Evolutionary conservation across 176 grass and related monocot species (phyloP), one percentile per base, ranked within the genome.

Genomic region (Zea luxurians): DNA sequence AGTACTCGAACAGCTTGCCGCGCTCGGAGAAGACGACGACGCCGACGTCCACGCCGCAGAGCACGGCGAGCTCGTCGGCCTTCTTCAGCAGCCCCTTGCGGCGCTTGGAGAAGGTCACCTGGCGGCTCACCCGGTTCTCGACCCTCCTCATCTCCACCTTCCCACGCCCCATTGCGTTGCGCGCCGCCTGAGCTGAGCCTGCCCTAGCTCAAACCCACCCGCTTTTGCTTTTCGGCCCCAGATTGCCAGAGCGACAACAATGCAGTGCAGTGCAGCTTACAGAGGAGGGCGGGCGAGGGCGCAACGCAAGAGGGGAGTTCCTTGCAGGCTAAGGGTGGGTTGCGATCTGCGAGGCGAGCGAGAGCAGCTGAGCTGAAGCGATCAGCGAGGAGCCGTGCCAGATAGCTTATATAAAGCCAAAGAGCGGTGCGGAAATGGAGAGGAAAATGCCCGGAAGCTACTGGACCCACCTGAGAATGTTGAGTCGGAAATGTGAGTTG

Each of bases 101-200:
- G 58, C 89, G 75, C 89, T 91, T 91, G 41, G 63, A 75, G 85
- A 88, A 88, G 63, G 77, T 83, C 2, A 65, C 74, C 58, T 78
- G 74, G 2, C 89, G 78, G 20, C 37, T 72, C 34, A 80, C 73
- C 13, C 48, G n/a, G 62, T 91, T 85, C 40, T 79, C 64, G 53
- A 91, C 85, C 85, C 69, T 82, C 89, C 41, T 88, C 53, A 84
- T 13, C 63, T 88, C 76, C 15, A 88, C 79, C 71, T 75, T 88
- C 42, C 86, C 81, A 1, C 77, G 76, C 16, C 81, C 86, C 86
- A 88, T 88, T 61, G 13, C 5, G 21, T 21, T 13, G 21, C 0
- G 40, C 68, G 11, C 18, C 67, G 15, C 48, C 48, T 7, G 20
- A 9, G 1, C n/a, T 20, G 20, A 61, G n/a, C 58, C 11, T 8